phyloP scores from a whole-genome alignment of 73 alveolate species.

The Stentor coeruleus region DNA sequence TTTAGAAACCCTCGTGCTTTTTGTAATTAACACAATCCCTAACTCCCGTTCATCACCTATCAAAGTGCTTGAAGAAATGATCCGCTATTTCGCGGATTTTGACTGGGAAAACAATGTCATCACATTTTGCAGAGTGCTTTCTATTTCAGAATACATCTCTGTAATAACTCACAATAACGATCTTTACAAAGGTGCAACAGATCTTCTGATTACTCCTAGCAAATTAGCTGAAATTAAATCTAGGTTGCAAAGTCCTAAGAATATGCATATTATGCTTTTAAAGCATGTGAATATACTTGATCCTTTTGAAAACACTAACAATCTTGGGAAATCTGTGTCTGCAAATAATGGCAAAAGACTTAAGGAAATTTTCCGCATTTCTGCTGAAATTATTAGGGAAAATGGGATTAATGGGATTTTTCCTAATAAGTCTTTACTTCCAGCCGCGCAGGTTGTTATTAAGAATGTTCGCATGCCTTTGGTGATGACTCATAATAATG shows the following conservation, averaged over 20 bases:
- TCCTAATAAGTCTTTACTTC: neutral
- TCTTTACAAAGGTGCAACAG: neutral
- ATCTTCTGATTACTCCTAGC: too few species aligned
- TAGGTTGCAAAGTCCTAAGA: neutral
- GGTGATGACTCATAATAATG: too few species aligned
- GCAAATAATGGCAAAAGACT: neutral
- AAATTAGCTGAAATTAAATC: too few species aligned
- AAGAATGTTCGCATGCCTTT: neutral
- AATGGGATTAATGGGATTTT: neutral
- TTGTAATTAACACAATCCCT: neutral
- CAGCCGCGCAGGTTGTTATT: neutral
- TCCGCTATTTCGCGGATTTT: too few species aligned
- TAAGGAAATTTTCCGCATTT: too few species aligned
- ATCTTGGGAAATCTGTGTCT: neutral
- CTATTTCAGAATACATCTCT: neutral
- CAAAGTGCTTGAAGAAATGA: neutral
- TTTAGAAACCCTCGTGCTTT: neutral
- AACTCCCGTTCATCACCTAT: neutral
- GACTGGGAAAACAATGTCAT: neutral
- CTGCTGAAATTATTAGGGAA: neutral
- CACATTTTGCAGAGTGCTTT: neutral
- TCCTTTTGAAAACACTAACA: neutral
- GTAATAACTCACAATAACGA: neutral
- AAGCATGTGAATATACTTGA: neutral
- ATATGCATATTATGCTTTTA: neutral